Base-by-base conservation (phyloP, 2,329 filamentous ascomycete genomes). In the Blastomyces silverae region DNA sequence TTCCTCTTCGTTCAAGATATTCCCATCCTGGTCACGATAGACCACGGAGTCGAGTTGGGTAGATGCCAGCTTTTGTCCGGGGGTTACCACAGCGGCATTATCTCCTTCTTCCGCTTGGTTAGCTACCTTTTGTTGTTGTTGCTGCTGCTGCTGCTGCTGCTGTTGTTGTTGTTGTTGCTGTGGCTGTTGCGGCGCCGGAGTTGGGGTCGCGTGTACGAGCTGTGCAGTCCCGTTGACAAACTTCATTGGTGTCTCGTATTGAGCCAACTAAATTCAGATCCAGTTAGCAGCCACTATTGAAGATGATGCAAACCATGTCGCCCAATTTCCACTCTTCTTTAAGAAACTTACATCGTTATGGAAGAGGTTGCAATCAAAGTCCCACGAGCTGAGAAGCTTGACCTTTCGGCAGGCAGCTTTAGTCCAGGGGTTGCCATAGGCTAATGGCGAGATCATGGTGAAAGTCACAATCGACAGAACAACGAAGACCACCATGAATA, bases 321-420 rank as follows among this genome's bases (percentile, higher is more conserved):
- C 17, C 22, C 25, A 58, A 34, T 57, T 61, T 73, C 71, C 71
- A 69, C 74, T 67, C 70, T 65, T 67, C 70, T 65, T 66, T 72
- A 73, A 70, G 72, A 62, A 39, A 88, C 90, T 90, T 87, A 97
- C 92, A 74, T 87, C 87, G 69, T 88, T 87, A 71, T 89, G 82
- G 81, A 99, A 99, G 66, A 85, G 92, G 77, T 96, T 96, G 84
- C 94, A 99, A 78, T 99, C 94, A 85, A 93, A 99, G 76, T 99
- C 94, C 94, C 94, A 99, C 1, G 87, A 88, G 65, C 84, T 81
- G 74, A 97, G 88, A 15, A 99, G 81, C 82, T 97, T 97, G 67
- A 94, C 88, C 64, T 86, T 87, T 70, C 86, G 87, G 83, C 94
- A 99, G 73, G 94, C 89, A 66, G 84, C 80, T 81, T 91, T 90